Evolutionary conservation across 345 rosid species (phyloP), one percentile per base, ranked within the genome.

Genomic region (Anacardium occidentale): DNA sequence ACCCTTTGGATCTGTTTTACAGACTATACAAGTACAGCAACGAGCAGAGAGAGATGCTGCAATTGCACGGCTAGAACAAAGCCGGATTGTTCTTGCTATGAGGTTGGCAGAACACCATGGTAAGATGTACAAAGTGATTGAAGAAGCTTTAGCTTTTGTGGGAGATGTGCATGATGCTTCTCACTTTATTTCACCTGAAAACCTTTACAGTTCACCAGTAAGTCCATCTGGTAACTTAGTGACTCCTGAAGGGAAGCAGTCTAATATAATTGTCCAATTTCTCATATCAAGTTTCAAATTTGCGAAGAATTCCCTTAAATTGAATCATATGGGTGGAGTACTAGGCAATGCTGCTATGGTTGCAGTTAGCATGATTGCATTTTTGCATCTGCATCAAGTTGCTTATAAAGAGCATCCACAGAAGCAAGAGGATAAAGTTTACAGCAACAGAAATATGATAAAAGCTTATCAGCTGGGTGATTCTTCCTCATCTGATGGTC

Each of bases 41-140:
- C 86, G 90, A 50, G 94, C 91, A 17, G 98, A 95, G 83, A 84
- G 89, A 82, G 98, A 92, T 84, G 84, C 93, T 17, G 97, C 98
- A 10, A 77, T 95, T 76, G 96, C 96, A 21, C 83, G 88, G 74
- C 71, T 95, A 74, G 96, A 95, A 72, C 98, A 95, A 77, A 92
- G 97, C 84, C 84, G 98, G 82, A 81, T 89, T n/a, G 68, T 95
- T 74, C 94, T 95, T 15, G 94, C 94, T 55, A 77, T 88, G 93
- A 85, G 96, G 75, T 77, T 95, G 78, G 86, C 91, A 25, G 97
- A 87, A 63, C 98, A 92, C 76, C 88, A 83, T 14, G 99, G 97
- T 25, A 88, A 90, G 83, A 88, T 82, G 83, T 85, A 89, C 75
- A 85, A 89, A 75, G 98, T 95, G 70, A 79, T 95, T 40, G 96